phyloP scores from a whole-genome alignment of 2,329 filamentous ascomycete species.

The Ophiostoma angusticollis region DNA sequence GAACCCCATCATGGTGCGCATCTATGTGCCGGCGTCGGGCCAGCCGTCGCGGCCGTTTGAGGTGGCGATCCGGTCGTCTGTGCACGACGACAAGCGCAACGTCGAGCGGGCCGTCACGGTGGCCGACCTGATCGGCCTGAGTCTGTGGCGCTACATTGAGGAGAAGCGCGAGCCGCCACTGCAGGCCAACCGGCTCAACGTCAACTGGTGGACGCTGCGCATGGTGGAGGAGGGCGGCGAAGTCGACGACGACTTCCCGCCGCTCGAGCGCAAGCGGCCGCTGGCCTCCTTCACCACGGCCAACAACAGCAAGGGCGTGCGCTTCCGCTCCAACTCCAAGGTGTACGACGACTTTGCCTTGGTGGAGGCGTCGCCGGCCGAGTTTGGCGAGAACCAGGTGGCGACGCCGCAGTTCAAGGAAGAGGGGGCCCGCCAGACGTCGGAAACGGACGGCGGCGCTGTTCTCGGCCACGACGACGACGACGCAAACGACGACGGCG shows the following conservation, averaged over 20 bases:
- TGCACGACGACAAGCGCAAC: conserved; percentile 50
- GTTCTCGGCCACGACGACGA: conserved; percentile 10
- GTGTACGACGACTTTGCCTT: conserved; percentile 75
- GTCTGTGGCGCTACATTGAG: conserved; percentile 64
- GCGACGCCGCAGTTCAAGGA: conserved; percentile 54
- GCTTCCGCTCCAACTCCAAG: conserved; percentile 58
- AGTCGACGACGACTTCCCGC: conserved; percentile 74
- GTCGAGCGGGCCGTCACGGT: conserved; percentile 54
- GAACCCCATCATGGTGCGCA: conserved; percentile 61
- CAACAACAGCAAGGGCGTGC: conserved; percentile 52
- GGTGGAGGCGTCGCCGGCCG: conserved; percentile 55
- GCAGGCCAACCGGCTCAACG: conserved; percentile 52
- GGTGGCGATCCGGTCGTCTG: conserved; percentile 55
- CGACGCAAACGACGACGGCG: conserved; percentile 12
- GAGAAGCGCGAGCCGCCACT: conserved; percentile 60
- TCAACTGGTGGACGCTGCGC: conserved; percentile 70
- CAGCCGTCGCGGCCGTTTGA: conserved; percentile 54
- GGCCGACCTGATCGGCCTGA: conserved; percentile 68
- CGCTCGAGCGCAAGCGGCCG: conserved; percentile 59
- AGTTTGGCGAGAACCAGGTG: conserved; percentile 56
- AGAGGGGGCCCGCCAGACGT: conserved; percentile 23
- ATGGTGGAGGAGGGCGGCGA: conserved; percentile 80
- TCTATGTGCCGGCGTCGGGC: conserved; percentile 61
- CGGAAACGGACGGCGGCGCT: neutral
- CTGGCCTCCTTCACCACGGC: conserved; percentile 71